Conservation (phyloP, 345 rosid species). For the Heritiera fomes region DNA sequence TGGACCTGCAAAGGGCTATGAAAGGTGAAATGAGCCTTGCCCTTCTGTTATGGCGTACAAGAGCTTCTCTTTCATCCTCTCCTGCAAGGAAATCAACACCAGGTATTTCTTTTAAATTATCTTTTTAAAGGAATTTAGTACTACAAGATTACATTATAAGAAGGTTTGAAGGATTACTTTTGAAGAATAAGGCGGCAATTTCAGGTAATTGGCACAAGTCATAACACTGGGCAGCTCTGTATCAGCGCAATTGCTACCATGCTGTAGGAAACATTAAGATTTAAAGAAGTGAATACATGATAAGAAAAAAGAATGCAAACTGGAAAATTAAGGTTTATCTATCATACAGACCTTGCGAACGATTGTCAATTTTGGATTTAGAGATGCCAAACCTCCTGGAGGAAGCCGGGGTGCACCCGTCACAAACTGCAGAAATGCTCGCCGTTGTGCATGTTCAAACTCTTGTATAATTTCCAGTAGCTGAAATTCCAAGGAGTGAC, state of each 20-base stretch:
- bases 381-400: slow-evolving; percentile 87
- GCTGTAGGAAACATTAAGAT: slow-evolving; percentile 44
- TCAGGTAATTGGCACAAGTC: slow-evolving; percentile 97
- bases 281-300: background rate
- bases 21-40: slow-evolving; percentile 96
- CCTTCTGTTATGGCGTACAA: slow-evolving; percentile 92
- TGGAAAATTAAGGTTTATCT: slow-evolving; percentile 4
- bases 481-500: slow-evolving; percentile 40
- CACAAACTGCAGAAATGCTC: slow-evolving; percentile 90
- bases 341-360: slow-evolving; percentile 71
- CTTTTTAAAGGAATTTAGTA: background rate
- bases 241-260: slow-evolving; percentile 63
- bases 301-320: background rate
- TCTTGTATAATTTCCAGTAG: slow-evolving; percentile 76
- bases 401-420: slow-evolving; percentile 97
- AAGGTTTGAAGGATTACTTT: slow-evolving; percentile 50
- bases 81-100: slow-evolving; percentile 45
- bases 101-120: background rate
- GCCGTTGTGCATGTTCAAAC: slow-evolving; percentile 55
- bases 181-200: slow-evolving; percentile 89
- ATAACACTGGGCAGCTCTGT: slow-evolving; percentile 91
- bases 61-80: slow-evolving; percentile 87
- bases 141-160: background rate
- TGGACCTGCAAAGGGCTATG: slow-evolving; percentile 45
- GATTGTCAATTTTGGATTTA: slow-evolving; percentile 85